phyloP scores from a whole-genome alignment of 2,329 filamentous ascomycete species.

The Colletotrichum musae region DNA sequence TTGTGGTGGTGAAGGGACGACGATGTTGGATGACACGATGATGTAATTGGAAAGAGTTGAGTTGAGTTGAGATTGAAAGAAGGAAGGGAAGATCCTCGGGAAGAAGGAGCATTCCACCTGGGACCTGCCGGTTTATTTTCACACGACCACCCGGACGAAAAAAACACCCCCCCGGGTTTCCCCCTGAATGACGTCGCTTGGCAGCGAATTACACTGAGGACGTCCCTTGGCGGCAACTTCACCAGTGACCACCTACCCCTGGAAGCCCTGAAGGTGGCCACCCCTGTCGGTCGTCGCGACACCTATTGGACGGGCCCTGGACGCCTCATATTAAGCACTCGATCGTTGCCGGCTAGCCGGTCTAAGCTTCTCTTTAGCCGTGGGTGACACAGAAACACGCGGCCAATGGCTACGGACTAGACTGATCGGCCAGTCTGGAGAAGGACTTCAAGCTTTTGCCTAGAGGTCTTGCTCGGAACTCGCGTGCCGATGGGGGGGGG shows the following conservation, averaged over 20 bases:
- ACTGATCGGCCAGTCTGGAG: neutral
- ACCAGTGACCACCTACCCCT: too few relatives aligned
- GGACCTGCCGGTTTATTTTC: conserved; percentile 4
- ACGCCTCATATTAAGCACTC: conserved; percentile 29
- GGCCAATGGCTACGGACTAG: conserved; percentile 18
- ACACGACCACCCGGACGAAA: neutral
- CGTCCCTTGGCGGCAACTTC: too few relatives aligned
- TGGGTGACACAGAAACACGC: neutral
- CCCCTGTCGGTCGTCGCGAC: conserved; percentile 6
- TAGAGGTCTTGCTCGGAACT: conserved; percentile 14
- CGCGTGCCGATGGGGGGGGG: neutral
- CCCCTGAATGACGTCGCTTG: conserved; percentile 34
- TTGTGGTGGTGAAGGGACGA: neutral
- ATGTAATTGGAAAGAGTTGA: neutral
- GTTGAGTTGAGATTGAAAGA: neutral
- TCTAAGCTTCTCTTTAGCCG: conserved; percentile 17
- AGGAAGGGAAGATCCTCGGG: conserved; percentile 25
- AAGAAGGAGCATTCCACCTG: neutral
- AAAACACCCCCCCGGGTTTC: neutral
- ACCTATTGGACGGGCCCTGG: neutral
- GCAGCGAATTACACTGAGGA: neutral
- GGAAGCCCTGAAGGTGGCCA: neutral
- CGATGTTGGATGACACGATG: neutral
- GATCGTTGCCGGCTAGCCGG: conserved; percentile 31
- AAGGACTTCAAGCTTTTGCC: conserved; percentile 33